A percentile compares a stretch with the other conserved stretches of the same genome.
These are phyloP conservation scores for Komagataella pseudopastoris DNA, from an alignment of 805 yeast species.

Conservation along the genomic window DNA sequence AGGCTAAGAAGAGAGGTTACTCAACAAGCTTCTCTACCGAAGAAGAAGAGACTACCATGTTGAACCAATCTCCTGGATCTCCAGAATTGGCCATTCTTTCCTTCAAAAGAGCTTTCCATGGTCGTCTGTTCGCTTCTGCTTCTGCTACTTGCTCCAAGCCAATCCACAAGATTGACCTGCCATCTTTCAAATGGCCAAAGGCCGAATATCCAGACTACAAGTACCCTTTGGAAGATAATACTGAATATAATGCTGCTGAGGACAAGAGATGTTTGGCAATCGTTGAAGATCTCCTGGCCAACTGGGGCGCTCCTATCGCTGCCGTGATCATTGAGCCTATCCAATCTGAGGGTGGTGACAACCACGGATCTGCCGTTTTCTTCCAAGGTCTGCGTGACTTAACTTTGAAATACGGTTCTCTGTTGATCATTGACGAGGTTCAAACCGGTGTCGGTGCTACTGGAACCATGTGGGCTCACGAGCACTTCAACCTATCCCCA, in stretches of 20 bases:
- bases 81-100: slow-evolving; percentile 40
- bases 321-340: slow-evolving; percentile 47
- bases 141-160: slow-evolving; percentile 45
- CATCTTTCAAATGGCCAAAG: slow-evolving; percentile 48
- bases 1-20: slow-evolving; percentile 35
- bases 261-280: slow-evolving; percentile 32
- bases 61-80: slow-evolving; percentile 36
- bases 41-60: slow-evolving; percentile 34
- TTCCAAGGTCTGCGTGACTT: slow-evolving; percentile 51
- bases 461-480: slow-evolving; percentile 65
- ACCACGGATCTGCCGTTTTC: slow-evolving; percentile 49
- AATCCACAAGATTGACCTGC: slow-evolving; percentile 42
- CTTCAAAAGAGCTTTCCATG: slow-evolving; percentile 42
- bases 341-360: slow-evolving; percentile 69
- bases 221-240: slow-evolving; percentile 68
- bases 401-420: slow-evolving; percentile 40
- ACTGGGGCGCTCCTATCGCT: slow-evolving; percentile 30
- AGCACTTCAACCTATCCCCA: slow-evolving; percentile 46
- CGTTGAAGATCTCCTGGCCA: slow-evolving; percentile 24
- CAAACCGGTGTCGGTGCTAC: slow-evolving; percentile 69
- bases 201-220: slow-evolving; percentile 64
- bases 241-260: slow-evolving; percentile 33
- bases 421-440: slow-evolving; percentile 59
- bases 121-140: slow-evolving; percentile 40
- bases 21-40: slow-evolving; percentile 27